A percentile compares a stretch with the other conserved stretches of the same genome.
These are phyloP conservation scores for Urochloa ruziziensis DNA, from an alignment of 176 grass and related monocot genomes.

Conservation along the genomic window DNA sequence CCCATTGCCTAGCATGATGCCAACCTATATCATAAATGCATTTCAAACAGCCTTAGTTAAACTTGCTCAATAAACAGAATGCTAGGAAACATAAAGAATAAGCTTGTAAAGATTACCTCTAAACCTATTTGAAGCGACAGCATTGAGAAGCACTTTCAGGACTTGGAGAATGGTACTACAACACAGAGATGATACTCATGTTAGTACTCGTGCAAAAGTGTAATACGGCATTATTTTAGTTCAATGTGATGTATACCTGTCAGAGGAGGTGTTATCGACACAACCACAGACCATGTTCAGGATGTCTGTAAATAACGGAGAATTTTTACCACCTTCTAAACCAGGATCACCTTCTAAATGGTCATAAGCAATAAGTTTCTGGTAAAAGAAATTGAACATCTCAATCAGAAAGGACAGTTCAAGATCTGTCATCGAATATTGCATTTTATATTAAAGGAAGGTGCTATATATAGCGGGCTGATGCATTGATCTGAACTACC, in stretches of 20 bases:
- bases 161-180: slow-evolving; percentile 97
- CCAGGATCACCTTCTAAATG: slow-evolving; percentile 99
- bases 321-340: slow-evolving; percentile 91
- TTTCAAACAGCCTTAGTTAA: slow-evolving; percentile 2
- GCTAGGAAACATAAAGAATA: slow-evolving; percentile 2
- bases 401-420: slow-evolving; percentile 29
- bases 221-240: slow-evolving; percentile 5
- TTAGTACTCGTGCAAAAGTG: slow-evolving; percentile 36
- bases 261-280: slow-evolving; percentile 92
- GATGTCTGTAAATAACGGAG: slow-evolving; percentile 81
- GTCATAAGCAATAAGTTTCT: slow-evolving; percentile 99
- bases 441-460: slow-evolving; percentile 5
- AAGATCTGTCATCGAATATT: slow-evolving; percentile 9
- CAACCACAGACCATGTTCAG: slow-evolving; percentile 86
- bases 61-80: slow-evolving; percentile 9
- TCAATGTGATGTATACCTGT: slow-evolving; percentile 63
- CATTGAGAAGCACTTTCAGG: slow-evolving; percentile 97
- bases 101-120: slow-evolving; percentile 64
- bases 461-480: not conserved
- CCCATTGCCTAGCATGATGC: not conserved
- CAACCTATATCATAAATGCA: slow-evolving; percentile 6
- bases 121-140: slow-evolving; percentile 96
- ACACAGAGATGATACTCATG: slow-evolving; percentile 15
- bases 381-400: slow-evolving; percentile 43
- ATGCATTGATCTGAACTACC: slow-evolving; percentile 12